These are phyloP conservation scores for Venturia nashicola DNA, from an alignment of 2,329 filamentous ascomycete genomes.

Conservation along the genomic window DNA sequence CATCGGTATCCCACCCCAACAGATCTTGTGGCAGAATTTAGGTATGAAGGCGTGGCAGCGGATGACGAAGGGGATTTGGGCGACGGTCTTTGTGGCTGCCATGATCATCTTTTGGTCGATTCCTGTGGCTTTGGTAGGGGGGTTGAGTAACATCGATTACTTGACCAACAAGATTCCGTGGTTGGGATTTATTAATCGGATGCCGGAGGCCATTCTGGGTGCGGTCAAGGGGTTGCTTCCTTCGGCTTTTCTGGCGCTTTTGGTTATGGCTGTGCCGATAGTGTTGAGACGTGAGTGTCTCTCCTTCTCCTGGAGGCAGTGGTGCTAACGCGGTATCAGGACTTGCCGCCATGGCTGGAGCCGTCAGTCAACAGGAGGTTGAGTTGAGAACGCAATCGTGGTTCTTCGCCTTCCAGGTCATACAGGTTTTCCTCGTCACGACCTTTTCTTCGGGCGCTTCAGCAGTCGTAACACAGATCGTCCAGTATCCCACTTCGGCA, in stretches of 20 bases:
- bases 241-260: constrained; percentile 61
- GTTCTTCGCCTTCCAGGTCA: constrained; percentile 82
- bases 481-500: constrained; percentile 47
- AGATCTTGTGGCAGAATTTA: constrained; percentile 36
- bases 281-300: constrained; percentile 54
- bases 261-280: constrained; percentile 77
- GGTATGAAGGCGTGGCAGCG: constrained; percentile 24
- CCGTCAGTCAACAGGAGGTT: constrained; percentile 44
- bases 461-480: constrained; percentile 50
- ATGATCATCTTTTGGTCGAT: constrained; percentile 35
- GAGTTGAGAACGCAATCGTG: constrained; percentile 84
- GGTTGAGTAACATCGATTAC: constrained; percentile 32
- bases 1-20: constrained; percentile 31
- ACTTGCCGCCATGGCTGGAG: constrained; percentile 2
- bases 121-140: constrained; percentile 32
- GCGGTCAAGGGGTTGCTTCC: constrained; percentile 79
- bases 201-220: constrained; percentile 63
- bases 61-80: constrained; percentile 19
- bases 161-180: constrained; percentile 46
- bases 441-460: constrained; percentile 74
- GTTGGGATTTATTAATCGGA: constrained; percentile 58
- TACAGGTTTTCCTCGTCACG: constrained; percentile 84
- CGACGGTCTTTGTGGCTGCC: constrained; percentile 26
- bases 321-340: constrained; percentile 8
- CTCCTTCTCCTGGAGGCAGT: not conserved